Conservation (phyloP, 2,329 filamentous ascomycete species). For the Sarocladium brachiariae region DNA sequence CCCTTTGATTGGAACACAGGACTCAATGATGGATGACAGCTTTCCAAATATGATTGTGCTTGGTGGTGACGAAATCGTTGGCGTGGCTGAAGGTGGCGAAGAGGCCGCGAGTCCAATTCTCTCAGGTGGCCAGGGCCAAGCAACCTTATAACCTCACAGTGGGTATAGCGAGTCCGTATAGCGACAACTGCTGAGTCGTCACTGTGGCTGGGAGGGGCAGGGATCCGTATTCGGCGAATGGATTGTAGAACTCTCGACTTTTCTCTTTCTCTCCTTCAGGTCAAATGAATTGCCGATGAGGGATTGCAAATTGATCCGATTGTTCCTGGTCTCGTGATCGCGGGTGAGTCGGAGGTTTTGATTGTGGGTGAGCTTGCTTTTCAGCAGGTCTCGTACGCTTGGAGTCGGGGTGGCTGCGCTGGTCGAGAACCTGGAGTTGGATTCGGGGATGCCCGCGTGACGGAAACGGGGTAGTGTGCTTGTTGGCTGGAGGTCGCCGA, state of each 20-base stretch:
- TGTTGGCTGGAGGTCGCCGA: background rate
- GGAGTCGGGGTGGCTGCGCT: slow-evolving; percentile 6
- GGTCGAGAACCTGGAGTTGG: slow-evolving; percentile 5
- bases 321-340: background rate
- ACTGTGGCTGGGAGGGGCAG: slow-evolving; percentile 4
- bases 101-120: slow-evolving; percentile 7
- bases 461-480: slow-evolving; percentile 6
- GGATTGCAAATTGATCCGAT: no score
- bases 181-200: slow-evolving; percentile 3
- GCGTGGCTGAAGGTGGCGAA: slow-evolving; percentile 7
- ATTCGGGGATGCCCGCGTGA: slow-evolving; percentile 1
- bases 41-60: background rate
- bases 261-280: background rate
- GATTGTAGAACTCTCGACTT: background rate
- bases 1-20: background rate
- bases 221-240: background rate
- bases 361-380: no score
- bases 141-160: background rate
- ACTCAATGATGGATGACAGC: background rate
- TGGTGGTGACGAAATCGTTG: slow-evolving; percentile 6
- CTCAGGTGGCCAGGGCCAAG: slow-evolving; percentile 4
- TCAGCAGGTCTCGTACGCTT: background rate
- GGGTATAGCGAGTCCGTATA: slow-evolving; percentile 2
- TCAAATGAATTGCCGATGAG: slow-evolving; percentile 4
- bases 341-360: background rate